Percentiles rank a stretch among this genome's conserved stretches.
phyloP scores from a whole-genome alignment of 805 yeast genomes.

The Saccharomycodes ludwigii region DNA sequence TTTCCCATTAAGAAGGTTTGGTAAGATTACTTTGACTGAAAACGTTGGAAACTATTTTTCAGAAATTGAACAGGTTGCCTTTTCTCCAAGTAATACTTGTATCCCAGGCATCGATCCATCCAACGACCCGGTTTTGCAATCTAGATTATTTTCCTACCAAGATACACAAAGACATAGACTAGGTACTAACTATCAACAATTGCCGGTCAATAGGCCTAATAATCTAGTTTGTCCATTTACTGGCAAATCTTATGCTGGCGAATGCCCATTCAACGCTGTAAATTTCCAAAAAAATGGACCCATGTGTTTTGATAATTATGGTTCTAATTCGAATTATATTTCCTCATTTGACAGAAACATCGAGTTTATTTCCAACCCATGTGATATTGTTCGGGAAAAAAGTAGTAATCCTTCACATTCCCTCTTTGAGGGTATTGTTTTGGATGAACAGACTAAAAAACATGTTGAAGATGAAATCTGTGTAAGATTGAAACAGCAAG shows the following conservation, averaged over 20 bases:
- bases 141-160: conserved; percentile 62
- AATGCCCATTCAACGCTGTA: conserved; percentile 26
- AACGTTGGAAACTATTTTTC: conserved; percentile 43
- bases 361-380: conserved; percentile 11
- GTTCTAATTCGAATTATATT: conserved; percentile 39
- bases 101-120: conserved; percentile 68
- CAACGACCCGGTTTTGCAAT: conserved; percentile 68
- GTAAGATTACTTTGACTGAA: conserved; percentile 39
- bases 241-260: conserved; percentile 6
- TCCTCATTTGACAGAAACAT: conserved; percentile 27
- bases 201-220: conserved; percentile 46
- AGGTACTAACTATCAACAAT: conserved; percentile 54
- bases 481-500: conserved; percentile 25
- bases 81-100: conserved; percentile 53
- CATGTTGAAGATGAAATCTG: conserved; percentile 15
- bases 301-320: conserved; percentile 36
- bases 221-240: conserved; percentile 34
- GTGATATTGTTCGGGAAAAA: conserved; percentile 14
- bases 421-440: conserved; percentile 25
- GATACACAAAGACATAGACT: conserved; percentile 71
- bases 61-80: conserved; percentile 45
- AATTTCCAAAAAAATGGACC: conserved; percentile 52
- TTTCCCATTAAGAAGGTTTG: conserved; percentile 79
- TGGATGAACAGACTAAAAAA: conserved; percentile 18
- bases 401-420: conserved; percentile 12